Evolutionary conservation across 177 flowering plant species (phyloP).

Genomic region (Tripterygium wilfordii): DNA sequence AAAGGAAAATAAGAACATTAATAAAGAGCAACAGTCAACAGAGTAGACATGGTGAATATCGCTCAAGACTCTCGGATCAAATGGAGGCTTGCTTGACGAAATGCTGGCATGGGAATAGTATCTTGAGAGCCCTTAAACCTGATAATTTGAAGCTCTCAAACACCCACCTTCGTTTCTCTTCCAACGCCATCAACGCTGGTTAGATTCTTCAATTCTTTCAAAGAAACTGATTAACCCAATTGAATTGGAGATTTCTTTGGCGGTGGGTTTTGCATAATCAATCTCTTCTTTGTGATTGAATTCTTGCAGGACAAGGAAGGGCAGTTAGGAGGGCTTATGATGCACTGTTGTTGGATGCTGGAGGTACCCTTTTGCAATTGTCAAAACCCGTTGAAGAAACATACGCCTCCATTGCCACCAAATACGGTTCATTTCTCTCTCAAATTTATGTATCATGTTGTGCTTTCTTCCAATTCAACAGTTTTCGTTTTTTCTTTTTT

Average conservation of each 20-base stretch:
- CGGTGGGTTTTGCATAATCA: too few relatives aligned
- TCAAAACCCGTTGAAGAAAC: conserved; percentile 75
- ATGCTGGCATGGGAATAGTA: conserved; percentile 15
- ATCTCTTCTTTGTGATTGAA: too few relatives aligned
- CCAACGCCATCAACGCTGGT: conserved; percentile 28
- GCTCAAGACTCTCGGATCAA: neutral
- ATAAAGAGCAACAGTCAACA: too few relatives aligned
- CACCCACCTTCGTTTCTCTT: conserved; percentile 16
- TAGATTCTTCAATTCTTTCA: neutral
- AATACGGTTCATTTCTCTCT: conserved; percentile 53
- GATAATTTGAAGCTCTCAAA: conserved; percentile 17
- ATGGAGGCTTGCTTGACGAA: conserved; percentile 36
- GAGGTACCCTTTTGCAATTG: conserved; percentile 88
- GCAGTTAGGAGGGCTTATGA: conserved; percentile 51
- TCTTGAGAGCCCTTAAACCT: conserved; percentile 29
- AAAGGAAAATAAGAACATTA: too few relatives aligned
- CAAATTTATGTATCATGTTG: neutral
- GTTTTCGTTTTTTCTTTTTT: neutral
- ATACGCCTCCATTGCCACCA: conserved; percentile 63
- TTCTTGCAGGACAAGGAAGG: conserved; percentile 15
- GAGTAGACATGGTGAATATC: neutral
- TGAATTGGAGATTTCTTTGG: too few relatives aligned
- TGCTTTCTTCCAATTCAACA: neutral
- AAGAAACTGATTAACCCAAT: neutral
- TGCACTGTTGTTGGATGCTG: conserved; percentile 85